Conservation (phyloP, 192 early-diverging fungal genomes). For the Lobulomyces angularis region DNA sequence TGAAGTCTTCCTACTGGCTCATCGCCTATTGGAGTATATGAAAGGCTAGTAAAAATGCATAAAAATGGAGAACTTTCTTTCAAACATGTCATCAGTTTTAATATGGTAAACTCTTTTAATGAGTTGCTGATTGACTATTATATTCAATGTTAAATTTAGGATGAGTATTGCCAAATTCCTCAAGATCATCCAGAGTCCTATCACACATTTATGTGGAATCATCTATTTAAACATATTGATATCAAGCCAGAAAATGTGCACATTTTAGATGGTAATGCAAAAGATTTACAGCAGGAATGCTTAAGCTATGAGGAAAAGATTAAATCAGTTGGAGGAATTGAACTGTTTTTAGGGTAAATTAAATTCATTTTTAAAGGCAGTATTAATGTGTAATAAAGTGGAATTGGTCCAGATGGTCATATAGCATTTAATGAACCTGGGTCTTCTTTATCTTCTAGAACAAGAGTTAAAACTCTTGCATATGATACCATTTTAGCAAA, state of each 20-base stretch:
- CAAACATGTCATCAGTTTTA: constrained; percentile 75
- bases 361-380: neutral
- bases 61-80: constrained; percentile 58
- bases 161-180: constrained; percentile 74
- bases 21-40: constrained; percentile 72
- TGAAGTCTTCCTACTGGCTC: constrained; percentile 78
- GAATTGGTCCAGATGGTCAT: constrained; percentile 79
- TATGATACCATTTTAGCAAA: constrained; percentile 83
- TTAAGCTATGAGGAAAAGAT: constrained; percentile 69
- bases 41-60: constrained; percentile 59
- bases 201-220: constrained; percentile 86
- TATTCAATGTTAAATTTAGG: constrained; percentile 10
- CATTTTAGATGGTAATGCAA: constrained; percentile 74
- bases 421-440: constrained; percentile 89
- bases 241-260: constrained; percentile 71
- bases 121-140: neutral
- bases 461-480: constrained; percentile 74
- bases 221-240: constrained; percentile 79
- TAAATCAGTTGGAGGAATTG: constrained; percentile 64
- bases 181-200: constrained; percentile 78
- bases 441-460: constrained; percentile 65
- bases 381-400: neutral
- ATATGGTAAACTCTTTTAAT: constrained; percentile 41
- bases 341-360: constrained; percentile 69
- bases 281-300: constrained; percentile 70